Percentiles rank a stretch among this genome's conserved stretches.
phyloP scores from a whole-genome alignment of 345 rosid genomes.

The Theobroma cacao region DNA sequence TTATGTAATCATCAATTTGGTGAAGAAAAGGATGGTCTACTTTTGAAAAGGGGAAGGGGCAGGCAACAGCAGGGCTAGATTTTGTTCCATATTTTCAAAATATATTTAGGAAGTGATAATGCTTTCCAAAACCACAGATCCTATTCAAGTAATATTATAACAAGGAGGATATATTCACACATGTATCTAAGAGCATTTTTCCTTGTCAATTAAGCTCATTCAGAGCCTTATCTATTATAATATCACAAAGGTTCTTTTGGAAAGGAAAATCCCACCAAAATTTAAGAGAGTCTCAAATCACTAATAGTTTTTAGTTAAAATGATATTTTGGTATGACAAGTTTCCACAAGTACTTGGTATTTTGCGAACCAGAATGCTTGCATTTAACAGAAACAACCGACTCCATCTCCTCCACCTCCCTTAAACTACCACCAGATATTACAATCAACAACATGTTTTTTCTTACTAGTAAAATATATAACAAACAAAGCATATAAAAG shows the following conservation, averaged over 20 bases:
- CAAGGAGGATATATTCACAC: neutral
- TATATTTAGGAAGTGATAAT: neutral
- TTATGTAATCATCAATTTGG: neutral
- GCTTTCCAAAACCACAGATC: neutral
- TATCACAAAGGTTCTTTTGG: neutral
- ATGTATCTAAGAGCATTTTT: neutral
- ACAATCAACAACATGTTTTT: neutral
- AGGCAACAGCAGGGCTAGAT: neutral
- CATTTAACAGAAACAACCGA: neutral
- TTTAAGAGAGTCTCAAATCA: neutral
- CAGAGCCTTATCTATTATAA: neutral
- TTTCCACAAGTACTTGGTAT: neutral
- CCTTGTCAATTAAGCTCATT: neutral
- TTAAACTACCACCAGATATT: neutral
- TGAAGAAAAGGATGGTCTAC: neutral
- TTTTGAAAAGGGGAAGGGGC: neutral
- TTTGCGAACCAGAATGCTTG: neutral
- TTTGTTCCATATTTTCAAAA: neutral
- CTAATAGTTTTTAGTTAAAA: neutral
- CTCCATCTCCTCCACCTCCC: conserved; percentile 2
- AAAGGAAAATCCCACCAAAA: neutral
- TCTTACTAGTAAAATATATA: neutral
- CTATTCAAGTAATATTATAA: neutral
- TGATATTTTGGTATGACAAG: neutral
- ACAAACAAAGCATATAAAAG: neutral